Evolutionary conservation across 139 green algal genomes (phyloP), one percentile per base, ranked within the genome.

Genomic region (Spirogloea muscicola): DNA sequence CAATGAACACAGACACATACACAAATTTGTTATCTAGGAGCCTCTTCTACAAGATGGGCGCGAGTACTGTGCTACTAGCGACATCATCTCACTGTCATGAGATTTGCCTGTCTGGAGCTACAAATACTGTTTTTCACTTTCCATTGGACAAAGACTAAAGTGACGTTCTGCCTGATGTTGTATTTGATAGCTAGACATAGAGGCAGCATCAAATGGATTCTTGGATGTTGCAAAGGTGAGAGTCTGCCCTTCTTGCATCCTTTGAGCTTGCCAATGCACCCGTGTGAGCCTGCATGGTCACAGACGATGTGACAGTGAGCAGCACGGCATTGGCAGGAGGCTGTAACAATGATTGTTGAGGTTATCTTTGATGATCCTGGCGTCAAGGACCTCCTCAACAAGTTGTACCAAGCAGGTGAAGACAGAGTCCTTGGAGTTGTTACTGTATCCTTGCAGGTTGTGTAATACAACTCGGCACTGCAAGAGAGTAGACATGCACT

Each of bases 161-260:
- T n/a, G n/a, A 21, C 57, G 4, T 64, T 3, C 31, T 64, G 13
- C 7, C n/a, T n/a, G n/a, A n/a, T 16, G 44, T 55, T 16, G 44
- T 39, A 34, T 10, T 7, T 39, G 25, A 33, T 63, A 80, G 72
- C 46, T 80, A 6, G 48, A 80, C 21, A 77, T 80, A n/a, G 6
- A 68, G 29, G 69, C 76, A n/a, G 38, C 72, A 3, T 65, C 39
- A 25, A 34, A 25, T 10, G 63, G 63, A 6, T 80, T 80, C 16
- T 36, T 80, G 10, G 72, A 80, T n/a, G 36, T 80, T 67, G 72
- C 62, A 34, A 80, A 74, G 72, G 72, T 80, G 37, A 52, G 33
- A 18, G 18, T 40, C 4, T 68, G 4, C 46, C 16, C 44, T 16
- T 18, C n/a, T 55, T 55, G n/a, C n/a, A 21, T 55, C 21, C n/a